phyloP scores from a whole-genome alignment of 2,329 filamentous ascomycete species.

The Trichophaea hybrida region DNA sequence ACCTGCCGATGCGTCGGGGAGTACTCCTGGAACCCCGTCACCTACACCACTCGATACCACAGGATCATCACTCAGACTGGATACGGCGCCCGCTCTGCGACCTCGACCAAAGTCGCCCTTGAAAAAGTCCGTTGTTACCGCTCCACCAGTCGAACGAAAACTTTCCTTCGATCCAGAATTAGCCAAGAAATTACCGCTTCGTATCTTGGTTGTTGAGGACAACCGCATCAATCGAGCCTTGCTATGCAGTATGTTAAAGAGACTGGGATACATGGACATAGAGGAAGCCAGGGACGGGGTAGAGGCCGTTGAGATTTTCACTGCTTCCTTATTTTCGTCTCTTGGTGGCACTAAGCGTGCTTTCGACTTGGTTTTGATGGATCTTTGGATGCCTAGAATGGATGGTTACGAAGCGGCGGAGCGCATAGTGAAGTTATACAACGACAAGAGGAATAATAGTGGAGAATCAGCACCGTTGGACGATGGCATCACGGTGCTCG shows the following conservation, averaged over 20 bases:
- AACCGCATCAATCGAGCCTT: slow-evolving; percentile 58
- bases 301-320: slow-evolving; percentile 41
- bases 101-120: slow-evolving; percentile 7
- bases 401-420: slow-evolving; percentile 57
- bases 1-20: slow-evolving; percentile 38
- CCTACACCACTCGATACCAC: slow-evolving; percentile 14
- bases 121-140: slow-evolving; percentile 23
- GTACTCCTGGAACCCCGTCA: slow-evolving; percentile 18
- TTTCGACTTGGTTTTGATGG: slow-evolving; percentile 56
- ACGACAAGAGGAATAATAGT: neutral
- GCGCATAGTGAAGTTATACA: slow-evolving; percentile 34
- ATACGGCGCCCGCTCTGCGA: slow-evolving; percentile 1
- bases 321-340: slow-evolving; percentile 12
- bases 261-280: slow-evolving; percentile 50
- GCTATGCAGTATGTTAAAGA: slow-evolving; percentile 50
- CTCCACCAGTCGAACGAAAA: slow-evolving; percentile 16
- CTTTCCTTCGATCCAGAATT: slow-evolving; percentile 40
- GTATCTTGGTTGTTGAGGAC: slow-evolving; percentile 56
- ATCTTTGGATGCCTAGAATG: slow-evolving; percentile 63
- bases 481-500: slow-evolving; percentile 38
- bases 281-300: slow-evolving; percentile 53
- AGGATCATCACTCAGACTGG: slow-evolving; percentile 13
- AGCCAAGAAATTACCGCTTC: slow-evolving; percentile 46
- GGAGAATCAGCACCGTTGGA: slow-evolving; percentile 6
- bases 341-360: neutral